Base-by-base conservation (phyloP, 1,284 basidiomycete genomes). In the Pyrrhoderma lamaoense region DNA sequence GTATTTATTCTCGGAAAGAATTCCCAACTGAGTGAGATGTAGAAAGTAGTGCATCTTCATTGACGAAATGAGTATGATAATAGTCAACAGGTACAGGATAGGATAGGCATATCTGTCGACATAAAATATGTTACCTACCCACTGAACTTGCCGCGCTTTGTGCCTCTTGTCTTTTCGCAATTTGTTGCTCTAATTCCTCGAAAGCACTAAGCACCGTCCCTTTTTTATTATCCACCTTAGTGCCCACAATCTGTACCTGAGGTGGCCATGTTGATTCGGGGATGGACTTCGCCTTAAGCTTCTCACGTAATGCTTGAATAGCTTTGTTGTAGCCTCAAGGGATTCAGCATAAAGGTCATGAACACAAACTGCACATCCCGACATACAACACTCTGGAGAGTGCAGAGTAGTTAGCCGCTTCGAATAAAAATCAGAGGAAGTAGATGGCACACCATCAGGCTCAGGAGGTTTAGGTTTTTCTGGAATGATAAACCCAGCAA, bases 321-420 rank as follows among this genome's bases (percentile, higher is more conserved):
- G 80, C 72, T 5, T 73, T 68, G 31, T 76, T 74, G 66, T 91
- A 91, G 72, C 72, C n/a, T 74, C 70, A 2, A 90, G 65, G 0
- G 86, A 79, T 45, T 92, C 89, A 49, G 85, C 79, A 65, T 93
- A 91, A 22, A 93, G 68, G 59, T 92, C 90, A 64, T 93, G 88
- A 5, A 93, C 87, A 65, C 92, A 94, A 34, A 92, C 70, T 0
- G 89, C 87, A 60, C 92, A 94, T 25, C 89, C 89, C 8, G 88
- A 91, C 89, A 92, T 93, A 68, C 91, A 93, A 66, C 91, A 93
- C 67, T 92, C 89, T 91, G 58, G 3, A 3, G 4, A 23, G 39
- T 47, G 40, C 8, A 22, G 42, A 9, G 56, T 18, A 27, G 18
- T 40, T 54, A n/a, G 27, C 11, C n/a, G n/a, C n/a, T n/a, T 16